Base-by-base conservation (phyloP, 495 filamentous ascomycete species). In the Sordaria brevicollis region DNA sequence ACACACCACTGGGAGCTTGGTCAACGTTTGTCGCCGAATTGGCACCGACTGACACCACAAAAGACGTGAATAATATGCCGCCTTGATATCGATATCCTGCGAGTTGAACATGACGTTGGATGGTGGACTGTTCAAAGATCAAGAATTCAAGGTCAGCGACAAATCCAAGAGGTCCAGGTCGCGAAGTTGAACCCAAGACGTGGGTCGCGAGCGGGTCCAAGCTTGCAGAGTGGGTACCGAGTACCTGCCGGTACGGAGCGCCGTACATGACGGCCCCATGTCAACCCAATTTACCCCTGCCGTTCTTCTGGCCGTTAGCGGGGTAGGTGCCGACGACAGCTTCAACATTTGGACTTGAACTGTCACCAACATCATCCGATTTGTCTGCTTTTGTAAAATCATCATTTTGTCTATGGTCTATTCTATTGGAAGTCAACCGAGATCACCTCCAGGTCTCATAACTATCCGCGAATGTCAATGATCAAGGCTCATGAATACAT, bases 131-230 rank as follows among this genome's bases (percentile, higher is more conserved):
- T 65, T 57, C 21, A 29, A 57, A 29, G 49, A 57, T 19, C 49
- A 57, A 57, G 49, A 29, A 31, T 57, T 31, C 49, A 57, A 31
- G 49, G 49, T 57, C 49, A 13, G 15, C 49, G 49, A 57, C 49
- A 31, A 57, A 57, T 57, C 19, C 17, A 69, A 65, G n/a, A 57
- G 29, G 39, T 17, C 35, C 41, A 71, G 33, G 25, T 65, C 36
- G 19, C 33, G 25, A 41, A 62, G 71, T 67, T 65, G 70, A 71
- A 69, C 68, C 68, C 71, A 67, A 74, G 66, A 75, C 70, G 65
- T 71, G 39, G 68, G 67, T 65, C 70, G 36, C 35, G 33, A 68
- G 73, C 57, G 71, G 74, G 41, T 70, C 68, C 33, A 25, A 41
- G 70, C 69, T 33, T 36, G 36, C n/a, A 31, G 25, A 36, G 70